Evolutionary conservation across 2,329 filamentous ascomycete species (phyloP), one percentile per base, ranked within the genome.

Genomic region (Rugonectria rugulosa): DNA sequence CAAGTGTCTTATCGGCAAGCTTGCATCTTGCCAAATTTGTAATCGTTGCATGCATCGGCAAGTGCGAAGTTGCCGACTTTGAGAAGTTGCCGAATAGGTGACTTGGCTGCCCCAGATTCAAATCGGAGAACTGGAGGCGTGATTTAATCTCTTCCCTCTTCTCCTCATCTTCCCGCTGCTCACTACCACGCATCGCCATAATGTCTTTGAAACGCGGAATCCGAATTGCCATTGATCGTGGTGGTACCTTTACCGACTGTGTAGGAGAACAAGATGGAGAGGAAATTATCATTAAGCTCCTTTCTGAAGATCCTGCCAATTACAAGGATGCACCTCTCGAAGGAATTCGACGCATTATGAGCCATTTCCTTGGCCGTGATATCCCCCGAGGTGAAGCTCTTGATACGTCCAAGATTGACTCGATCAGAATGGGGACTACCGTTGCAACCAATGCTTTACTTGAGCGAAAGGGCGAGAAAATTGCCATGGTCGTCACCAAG

Each of bases 381-480:
- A 92, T 96, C 38, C 90, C 91, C 4, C 87, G 92, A 42, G 92
- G 91, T 21, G 80, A 92, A 70, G 79, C 89, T 1, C 78, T 97
- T 8, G 92, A 97, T 72, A 97, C 92, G 1, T 85, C 87, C 15
- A 77, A 87, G 68, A 96, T 97, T 65, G 91, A 95, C 65, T 92
- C 90, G 51, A 97, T 97, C 71, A 88, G 93, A 42, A 97, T 97
- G 93, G 93, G 93, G 38, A 97, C 93, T 2, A 97, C 93, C 0
- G 92, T 97, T 11, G 93, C 93, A 9, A 97, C 93, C 1, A 97
- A 97, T 72, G 93, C 93, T 0, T 76, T 97, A 52, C 81, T 97
- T 2, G 93, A 97, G 74, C 81, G 93, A 54, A 97, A 97, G 73
- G 93, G 93, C 42, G 92, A 96, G 76, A 87, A 86, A 64, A 94